Evolutionary conservation across 2,329 filamentous ascomycete genomes (phyloP).

Genomic region (Aspergillus sp.): DNA sequence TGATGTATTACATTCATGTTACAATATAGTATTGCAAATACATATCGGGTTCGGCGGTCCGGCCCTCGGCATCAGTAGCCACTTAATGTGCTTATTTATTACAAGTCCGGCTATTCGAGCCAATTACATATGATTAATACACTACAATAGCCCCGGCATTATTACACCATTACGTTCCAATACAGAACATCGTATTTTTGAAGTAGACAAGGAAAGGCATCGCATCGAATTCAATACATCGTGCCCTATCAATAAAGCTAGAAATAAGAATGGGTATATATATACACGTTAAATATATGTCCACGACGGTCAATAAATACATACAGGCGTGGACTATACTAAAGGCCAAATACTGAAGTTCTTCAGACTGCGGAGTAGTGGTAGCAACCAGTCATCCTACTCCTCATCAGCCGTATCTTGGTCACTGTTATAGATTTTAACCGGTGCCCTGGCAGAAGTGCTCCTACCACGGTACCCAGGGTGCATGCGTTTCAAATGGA

Average conservation of each 20-base stretch:
- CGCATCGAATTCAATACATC: background rate
- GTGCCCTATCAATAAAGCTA: background rate
- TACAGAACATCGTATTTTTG: background rate
- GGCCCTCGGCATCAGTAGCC: background rate
- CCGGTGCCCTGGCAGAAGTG: background rate
- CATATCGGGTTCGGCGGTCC: background rate
- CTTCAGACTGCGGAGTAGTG: background rate
- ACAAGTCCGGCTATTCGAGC: background rate
- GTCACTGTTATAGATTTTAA: background rate
- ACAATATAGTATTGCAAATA: background rate
- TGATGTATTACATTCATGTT: background rate
- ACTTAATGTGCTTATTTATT: background rate
- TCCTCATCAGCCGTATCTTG: background rate
- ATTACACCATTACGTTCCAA: background rate
- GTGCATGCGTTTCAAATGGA: conserved; percentile 28
- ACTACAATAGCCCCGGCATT: background rate
- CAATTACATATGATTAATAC: conserved; percentile 1
- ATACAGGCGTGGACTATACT: background rate
- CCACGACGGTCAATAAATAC: background rate
- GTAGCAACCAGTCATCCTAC: too few species aligned
- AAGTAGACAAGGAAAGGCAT: background rate
- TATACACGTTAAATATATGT: too few species aligned
- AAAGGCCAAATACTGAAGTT: background rate
- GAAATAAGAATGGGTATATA: too few species aligned
- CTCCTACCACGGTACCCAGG: conserved; percentile 10